Percentiles rank a stretch among this genome's conserved stretches.
Evolutionary conservation across 331 rosid species (phyloP).

Genomic region (Pyrus hybrid): DNA sequence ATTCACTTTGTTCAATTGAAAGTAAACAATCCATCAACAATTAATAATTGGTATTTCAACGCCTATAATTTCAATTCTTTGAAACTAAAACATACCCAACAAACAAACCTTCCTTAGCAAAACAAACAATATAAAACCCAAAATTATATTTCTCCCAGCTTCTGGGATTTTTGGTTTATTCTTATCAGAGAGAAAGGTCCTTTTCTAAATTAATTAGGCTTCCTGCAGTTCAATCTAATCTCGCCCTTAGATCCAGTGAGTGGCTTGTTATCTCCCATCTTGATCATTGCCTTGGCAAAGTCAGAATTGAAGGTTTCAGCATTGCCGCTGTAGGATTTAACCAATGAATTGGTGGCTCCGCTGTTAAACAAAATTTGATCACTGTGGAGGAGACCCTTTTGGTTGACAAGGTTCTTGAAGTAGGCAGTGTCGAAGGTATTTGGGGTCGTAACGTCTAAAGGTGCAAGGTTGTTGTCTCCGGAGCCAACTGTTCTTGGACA

Average conservation of each 20-base stretch:
- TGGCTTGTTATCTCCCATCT: conserved; percentile 69
- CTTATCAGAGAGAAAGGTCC: neutral
- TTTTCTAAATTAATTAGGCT: conserved; percentile 11
- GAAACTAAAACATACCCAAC: neutral
- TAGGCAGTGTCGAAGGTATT: conserved; percentile 50
- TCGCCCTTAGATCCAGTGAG: conserved; percentile 67
- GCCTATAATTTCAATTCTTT: neutral
- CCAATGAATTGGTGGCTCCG: conserved; percentile 64
- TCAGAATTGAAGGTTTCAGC: conserved; percentile 31
- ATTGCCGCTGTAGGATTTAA: conserved; percentile 32
- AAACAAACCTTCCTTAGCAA: neutral
- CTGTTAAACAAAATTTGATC: conserved; percentile 59
- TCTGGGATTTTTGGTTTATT: neutral
- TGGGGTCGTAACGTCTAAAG: conserved; percentile 42
- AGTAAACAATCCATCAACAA: neutral
- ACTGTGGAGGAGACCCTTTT: conserved; percentile 63
- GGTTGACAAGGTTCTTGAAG: conserved; percentile 48
- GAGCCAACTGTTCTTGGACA: conserved; percentile 40
- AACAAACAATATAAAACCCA: neutral
- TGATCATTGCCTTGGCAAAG: conserved; percentile 56
- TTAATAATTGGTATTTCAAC: neutral
- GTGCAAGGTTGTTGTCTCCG: conserved; percentile 48
- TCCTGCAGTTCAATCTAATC: conserved; percentile 62
- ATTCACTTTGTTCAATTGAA: neutral
- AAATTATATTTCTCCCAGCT: neutral